Conservation (phyloP, 2,329 filamentous ascomycete species). For the Fusarium setosum region DNA sequence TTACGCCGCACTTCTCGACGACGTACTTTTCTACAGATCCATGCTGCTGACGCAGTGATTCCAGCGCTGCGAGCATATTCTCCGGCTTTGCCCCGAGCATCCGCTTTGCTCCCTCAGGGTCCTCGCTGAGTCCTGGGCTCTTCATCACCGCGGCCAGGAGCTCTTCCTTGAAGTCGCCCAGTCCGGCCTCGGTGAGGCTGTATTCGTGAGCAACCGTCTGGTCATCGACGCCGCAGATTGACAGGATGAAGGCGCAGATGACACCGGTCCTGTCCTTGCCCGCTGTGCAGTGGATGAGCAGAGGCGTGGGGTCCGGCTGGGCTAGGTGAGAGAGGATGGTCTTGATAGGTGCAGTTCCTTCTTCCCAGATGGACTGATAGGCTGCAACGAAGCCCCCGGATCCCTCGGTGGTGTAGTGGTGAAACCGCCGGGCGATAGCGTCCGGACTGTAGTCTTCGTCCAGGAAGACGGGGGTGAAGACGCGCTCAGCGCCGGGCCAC, state of each 20-base stretch:
- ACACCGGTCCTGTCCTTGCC: slow-evolving; percentile 84
- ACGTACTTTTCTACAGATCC: slow-evolving; percentile 75
- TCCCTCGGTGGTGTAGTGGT: slow-evolving; percentile 67
- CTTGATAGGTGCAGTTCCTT: slow-evolving; percentile 63
- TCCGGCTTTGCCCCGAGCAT: slow-evolving; percentile 60
- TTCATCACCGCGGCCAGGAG: slow-evolving; percentile 63
- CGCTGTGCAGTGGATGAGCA: slow-evolving; percentile 79
- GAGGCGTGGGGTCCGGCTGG: slow-evolving; percentile 54
- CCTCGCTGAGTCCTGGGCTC: slow-evolving; percentile 60
- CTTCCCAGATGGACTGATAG: slow-evolving; percentile 70
- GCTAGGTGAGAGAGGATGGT: slow-evolving; percentile 67
- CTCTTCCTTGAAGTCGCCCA: slow-evolving; percentile 63
- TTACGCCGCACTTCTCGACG: slow-evolving; percentile 66
- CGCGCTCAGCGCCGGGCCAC: slow-evolving; percentile 56
- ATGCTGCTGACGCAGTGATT: slow-evolving; percentile 68
- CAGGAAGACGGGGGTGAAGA: slow-evolving; percentile 74
- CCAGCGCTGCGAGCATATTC: slow-evolving; percentile 60
- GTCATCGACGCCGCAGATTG: slow-evolving; percentile 70
- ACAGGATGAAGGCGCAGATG: slow-evolving; percentile 72
- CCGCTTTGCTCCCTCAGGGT: slow-evolving; percentile 56
- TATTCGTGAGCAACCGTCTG: slow-evolving; percentile 75
- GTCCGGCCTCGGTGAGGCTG: slow-evolving; percentile 71
- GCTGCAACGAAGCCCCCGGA: slow-evolving; percentile 71
- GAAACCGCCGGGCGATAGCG: slow-evolving; percentile 69
- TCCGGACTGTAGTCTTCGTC: slow-evolving; percentile 72